These are phyloP conservation scores for Gastroboletus turbinatus DNA, from an alignment of 1,284 basidiomycete species.

Conservation along the genomic window DNA sequence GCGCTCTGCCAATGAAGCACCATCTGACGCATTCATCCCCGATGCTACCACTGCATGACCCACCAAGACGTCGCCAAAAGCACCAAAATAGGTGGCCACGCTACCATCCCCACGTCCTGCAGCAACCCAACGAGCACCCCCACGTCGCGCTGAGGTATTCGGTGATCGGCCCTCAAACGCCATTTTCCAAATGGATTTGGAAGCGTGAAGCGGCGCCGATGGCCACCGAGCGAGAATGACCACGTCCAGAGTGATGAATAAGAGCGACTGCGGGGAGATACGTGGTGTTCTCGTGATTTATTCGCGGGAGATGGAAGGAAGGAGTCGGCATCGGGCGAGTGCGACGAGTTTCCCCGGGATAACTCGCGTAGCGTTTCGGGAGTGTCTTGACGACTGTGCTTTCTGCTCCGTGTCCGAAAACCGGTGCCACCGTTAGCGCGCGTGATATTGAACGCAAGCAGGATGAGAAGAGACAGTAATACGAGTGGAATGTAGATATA, in stretches of 20 bases:
- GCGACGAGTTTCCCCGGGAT: conserved; percentile 3
- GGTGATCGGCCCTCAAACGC: conserved; percentile 6
- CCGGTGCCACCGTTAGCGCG: conserved; percentile 12
- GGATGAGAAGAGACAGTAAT: conserved; percentile 41
- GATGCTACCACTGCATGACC: conserved; percentile 26
- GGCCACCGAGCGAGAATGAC: conserved; percentile 30
- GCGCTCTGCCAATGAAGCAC: not conserved
- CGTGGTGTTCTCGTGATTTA: conserved; percentile 9
- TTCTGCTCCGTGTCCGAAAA: conserved; percentile 6
- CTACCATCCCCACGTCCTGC: conserved; percentile 35
- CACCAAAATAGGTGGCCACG: conserved; percentile 36
- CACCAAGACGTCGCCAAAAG: conserved; percentile 29
- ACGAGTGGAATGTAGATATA: conserved; percentile 54
- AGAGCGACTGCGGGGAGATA: conserved; percentile 13
- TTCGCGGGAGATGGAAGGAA: conserved; percentile 20
- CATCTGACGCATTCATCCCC: not conserved
- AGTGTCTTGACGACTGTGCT: conserved; percentile 7
- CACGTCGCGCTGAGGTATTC: conserved; percentile 16
- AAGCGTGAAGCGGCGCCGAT: conserved; percentile 30
- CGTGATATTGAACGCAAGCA: conserved; percentile 38
- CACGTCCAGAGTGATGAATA: conserved; percentile 24
- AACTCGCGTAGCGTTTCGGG: conserved; percentile 13
- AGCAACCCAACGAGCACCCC: conserved; percentile 34
- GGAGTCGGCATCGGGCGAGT: conserved; percentile 4
- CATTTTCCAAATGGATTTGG: conserved; percentile 13